Base-by-base conservation (phyloP, 2,329 filamentous ascomycete species). In the Alternaria gaisen region DNA sequence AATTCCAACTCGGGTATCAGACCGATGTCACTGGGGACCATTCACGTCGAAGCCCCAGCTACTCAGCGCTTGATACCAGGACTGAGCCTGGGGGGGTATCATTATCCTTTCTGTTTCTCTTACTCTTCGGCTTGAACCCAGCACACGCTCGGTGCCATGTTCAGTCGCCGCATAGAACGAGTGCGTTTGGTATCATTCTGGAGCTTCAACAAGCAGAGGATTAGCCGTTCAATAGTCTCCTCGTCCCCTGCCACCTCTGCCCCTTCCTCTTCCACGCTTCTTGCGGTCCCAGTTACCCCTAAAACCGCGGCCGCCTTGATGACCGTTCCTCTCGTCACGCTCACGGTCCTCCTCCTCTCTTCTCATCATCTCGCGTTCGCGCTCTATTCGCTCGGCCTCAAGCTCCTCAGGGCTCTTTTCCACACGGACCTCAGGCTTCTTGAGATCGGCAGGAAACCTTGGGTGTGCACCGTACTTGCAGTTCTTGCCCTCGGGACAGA, bases 381-480 rank as follows among this genome's bases (percentile, higher is more conserved):
- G 64, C 81, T 78, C 72, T 79, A 80, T 64, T 76, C 82, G 69
- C 81, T 89, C 87, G 53, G 81, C 81, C 75, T 88, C 87, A 46
- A 88, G 83, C 82, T 90, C 91, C 65, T 91, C 88, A 30, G 87
- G 87, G 8, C 90, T 92, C 82, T 90, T 91, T 76, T 92, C 90
- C 40, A 93, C 82, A 57, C 82, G 81, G 42, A 86, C 83, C 60
- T 85, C 85, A 6, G 86, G 87, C 69, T 83, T 85, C 61, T 83
- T 84, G 56, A 90, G 81, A 65, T 94, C 89, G 72, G 87, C 87
- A 24, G 89, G 87, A 89, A 92, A 98, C 61, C 89, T 86, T 3
- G 94, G 89, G 79, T 99, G 95, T 6, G 92, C 90, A 20, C 92
- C 92, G 65, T 90, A 87, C 74, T 88, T 89, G 80, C 95, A 99